phyloP scores from a whole-genome alignment of 257 asterid genomes.

The Solanum etuberosum region DNA sequence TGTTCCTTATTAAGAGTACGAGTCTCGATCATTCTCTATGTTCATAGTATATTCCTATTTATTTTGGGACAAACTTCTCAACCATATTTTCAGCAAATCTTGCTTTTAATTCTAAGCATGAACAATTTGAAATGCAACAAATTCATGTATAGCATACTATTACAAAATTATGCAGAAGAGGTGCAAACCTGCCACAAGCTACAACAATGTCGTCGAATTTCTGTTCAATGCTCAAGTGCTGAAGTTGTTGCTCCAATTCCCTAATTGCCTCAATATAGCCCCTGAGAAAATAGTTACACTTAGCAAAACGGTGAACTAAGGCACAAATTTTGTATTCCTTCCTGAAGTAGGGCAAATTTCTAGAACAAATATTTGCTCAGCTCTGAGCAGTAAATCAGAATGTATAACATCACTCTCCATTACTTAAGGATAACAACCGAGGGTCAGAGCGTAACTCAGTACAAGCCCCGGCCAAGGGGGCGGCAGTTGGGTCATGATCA shows the following conservation, averaged over 20 bases:
- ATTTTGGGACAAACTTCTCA: not conserved
- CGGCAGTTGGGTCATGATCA: not conserved
- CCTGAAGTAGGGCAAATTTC: not conserved
- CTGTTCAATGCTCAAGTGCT: conserved; percentile 12
- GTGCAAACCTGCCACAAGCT: conserved; percentile 80
- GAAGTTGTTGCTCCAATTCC: conserved; percentile 72
- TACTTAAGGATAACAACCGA: not conserved
- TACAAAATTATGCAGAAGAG: not conserved
- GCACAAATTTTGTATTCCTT: not conserved
- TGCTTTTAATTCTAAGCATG: not conserved
- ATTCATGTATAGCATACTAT: not conserved
- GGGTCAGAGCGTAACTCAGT: not conserved
- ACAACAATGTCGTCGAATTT: conserved; percentile 73
- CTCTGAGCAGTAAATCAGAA: not conserved
- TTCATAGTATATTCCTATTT: not conserved
- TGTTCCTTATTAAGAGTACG: not conserved
- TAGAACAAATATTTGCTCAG: not conserved
- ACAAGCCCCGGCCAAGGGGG: not conserved
- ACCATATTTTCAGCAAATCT: not conserved
- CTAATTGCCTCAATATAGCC: conserved; percentile 87
- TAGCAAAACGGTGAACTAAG: not conserved
- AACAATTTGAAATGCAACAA: not conserved
- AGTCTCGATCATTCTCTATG: not conserved
- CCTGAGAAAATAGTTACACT: conserved; percentile 33
- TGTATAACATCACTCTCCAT: not conserved